Evolutionary conservation across 2,329 filamentous ascomycete genomes (phyloP), one percentile per base, ranked within the genome.

Genomic region (Aspergillus jensenii): DNA sequence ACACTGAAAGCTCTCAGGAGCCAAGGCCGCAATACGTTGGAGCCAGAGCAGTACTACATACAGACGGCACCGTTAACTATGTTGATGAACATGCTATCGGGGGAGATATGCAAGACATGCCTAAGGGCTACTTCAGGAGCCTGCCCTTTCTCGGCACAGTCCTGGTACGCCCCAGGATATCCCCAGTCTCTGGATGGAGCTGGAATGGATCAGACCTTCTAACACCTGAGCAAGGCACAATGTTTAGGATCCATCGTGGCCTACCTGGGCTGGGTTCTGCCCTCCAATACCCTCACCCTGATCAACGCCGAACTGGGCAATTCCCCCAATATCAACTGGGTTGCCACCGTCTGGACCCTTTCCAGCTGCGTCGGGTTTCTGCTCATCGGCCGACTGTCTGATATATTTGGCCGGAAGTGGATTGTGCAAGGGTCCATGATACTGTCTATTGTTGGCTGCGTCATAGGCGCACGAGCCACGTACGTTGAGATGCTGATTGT

Each of bases 111-210:
- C 14, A 47, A 17, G 45, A 47, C 9, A 47, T 47, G 45, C 45
- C 45, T 27, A 47, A 47, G 45, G 45, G 45, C 45, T 47, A 47
- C 45, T 47, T 47, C 27, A n/a, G 45, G n/a, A 47, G 45, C 25
- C 25, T 33, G 25, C 45, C 45, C n/a, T 47, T 47, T n/a, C 25
- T 47, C 14, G 45, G 45, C 14, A 47, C 45, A 11, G 45, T 47
- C 19, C 45, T 47, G 15, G 45, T 47, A 47, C n/a, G 45, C 33
- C 23, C 27, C 25, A 19, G 27, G 27, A 9, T 11, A 31, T 11
- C 27, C 27, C 8, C 27, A 31, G 9, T 31, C 9, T 4, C 8
- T 11, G 27, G 27, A 31, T 21, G 27, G 27, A 31, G 3, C 27
- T 31, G 27, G 27, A 31, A 11, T 31, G 27, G 8, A 31, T 31